A percentile compares a stretch with the other conserved stretches of the same genome.
phyloP scores from a whole-genome alignment of 1,284 basidiomycete species.

The Cystobasidium pallidum region DNA sequence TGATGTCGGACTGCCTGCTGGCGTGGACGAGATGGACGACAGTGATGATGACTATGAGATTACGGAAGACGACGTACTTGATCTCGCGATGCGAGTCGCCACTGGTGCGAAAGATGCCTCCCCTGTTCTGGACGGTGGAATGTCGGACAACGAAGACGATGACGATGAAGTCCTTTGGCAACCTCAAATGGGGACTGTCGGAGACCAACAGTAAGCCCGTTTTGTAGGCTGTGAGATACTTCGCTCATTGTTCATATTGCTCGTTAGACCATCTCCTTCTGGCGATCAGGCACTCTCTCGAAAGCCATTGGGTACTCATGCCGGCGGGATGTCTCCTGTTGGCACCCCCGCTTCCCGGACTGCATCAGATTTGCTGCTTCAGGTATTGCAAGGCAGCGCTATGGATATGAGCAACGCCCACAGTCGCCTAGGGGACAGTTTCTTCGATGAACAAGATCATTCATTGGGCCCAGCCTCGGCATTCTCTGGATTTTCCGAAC shows the following conservation, averaged over 20 bases:
- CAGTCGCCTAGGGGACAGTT: neutral
- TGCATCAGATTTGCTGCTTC: conserved; percentile 43
- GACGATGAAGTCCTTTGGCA: conserved; percentile 54
- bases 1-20: conserved; percentile 3
- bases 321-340: neutral
- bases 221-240: neutral
- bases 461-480: neutral
- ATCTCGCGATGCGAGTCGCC: conserved; percentile 71
- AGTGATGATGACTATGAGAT: conserved; percentile 60
- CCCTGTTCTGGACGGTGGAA: neutral
- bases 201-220: conserved; percentile 8
- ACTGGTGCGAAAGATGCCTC: conserved; percentile 14
- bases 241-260: neutral
- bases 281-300: neutral
- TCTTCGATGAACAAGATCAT: neutral
- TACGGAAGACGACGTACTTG: conserved; percentile 79
- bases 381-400: conserved; percentile 42
- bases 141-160: conserved; percentile 57
- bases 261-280: neutral
- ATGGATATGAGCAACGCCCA: conserved; percentile 24
- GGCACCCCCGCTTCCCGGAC: conserved; percentile 9
- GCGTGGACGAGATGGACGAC: conserved; percentile 22
- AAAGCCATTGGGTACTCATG: neutral
- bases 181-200: conserved; percentile 7
- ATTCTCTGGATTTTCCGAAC: neutral